phyloP scores from a whole-genome alignment of 2,329 filamentous ascomycete species.

The Penicillium corylophilum region DNA sequence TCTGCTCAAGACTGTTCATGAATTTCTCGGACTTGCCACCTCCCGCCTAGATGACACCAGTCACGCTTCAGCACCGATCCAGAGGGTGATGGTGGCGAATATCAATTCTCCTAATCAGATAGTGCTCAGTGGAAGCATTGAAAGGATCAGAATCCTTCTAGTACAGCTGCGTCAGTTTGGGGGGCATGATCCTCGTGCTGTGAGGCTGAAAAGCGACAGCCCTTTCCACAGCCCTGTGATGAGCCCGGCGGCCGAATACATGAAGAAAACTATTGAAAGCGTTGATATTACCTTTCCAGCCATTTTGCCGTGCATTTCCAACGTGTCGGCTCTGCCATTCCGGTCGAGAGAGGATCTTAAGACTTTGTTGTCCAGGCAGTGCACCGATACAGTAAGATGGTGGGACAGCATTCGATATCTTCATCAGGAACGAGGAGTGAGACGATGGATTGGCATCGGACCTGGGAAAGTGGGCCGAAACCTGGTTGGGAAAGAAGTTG shows the following conservation, averaged over 20 bases:
- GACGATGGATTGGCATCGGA: slow-evolving; percentile 86
- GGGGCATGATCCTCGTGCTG: slow-evolving; percentile 85
- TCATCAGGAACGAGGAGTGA: slow-evolving; percentile 76
- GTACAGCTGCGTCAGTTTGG: slow-evolving; percentile 85
- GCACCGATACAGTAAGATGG: slow-evolving; percentile 90
- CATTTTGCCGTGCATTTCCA: slow-evolving; percentile 74
- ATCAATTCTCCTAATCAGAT: slow-evolving; percentile 97
- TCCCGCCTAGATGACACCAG: slow-evolving; percentile 66
- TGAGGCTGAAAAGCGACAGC: slow-evolving; percentile 80
- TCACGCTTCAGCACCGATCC: slow-evolving; percentile 69
- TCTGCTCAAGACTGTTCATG: slow-evolving; percentile 71
- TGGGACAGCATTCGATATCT: slow-evolving; percentile 91
- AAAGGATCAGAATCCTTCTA: slow-evolving; percentile 75
- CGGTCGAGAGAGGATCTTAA: slow-evolving; percentile 70
- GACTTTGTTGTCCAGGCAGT: slow-evolving; percentile 74
- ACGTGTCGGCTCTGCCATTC: slow-evolving; percentile 80
- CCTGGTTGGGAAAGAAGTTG: slow-evolving; percentile 91
- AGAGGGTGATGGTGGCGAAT: slow-evolving; percentile 88
- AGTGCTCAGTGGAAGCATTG: slow-evolving; percentile 83
- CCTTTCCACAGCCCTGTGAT: slow-evolving; percentile 93
- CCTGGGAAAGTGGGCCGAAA: slow-evolving; percentile 93
- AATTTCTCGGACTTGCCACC: slow-evolving; percentile 70
- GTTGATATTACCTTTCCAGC: slow-evolving; percentile 72
- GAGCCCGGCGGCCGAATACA: slow-evolving; percentile 74
- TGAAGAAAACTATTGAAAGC: slow-evolving; percentile 66